Evolutionary conservation across 208 protist genomes (phyloP).

Genomic region (Leishmania guyanensis): DNA sequence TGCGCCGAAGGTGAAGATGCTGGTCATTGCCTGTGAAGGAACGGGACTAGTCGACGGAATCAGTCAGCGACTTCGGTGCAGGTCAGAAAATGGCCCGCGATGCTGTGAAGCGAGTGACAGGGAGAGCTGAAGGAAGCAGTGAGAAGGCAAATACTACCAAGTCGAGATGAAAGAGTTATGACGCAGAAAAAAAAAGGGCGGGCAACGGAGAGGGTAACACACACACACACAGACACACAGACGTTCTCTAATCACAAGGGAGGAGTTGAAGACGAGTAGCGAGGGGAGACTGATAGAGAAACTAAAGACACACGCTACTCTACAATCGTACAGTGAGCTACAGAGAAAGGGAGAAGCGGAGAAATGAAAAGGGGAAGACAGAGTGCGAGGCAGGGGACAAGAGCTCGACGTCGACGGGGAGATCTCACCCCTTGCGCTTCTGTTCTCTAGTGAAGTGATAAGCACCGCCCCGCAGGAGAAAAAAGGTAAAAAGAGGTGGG

Average conservation of each 20-base stretch:
- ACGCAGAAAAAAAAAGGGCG: neutral
- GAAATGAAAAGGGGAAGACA: neutral
- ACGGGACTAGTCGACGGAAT: neutral
- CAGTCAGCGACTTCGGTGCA: neutral
- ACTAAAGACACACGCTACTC: no score
- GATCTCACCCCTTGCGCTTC: neutral
- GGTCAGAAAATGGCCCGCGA: neutral
- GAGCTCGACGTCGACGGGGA: neutral
- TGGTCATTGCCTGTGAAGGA: slow-evolving; percentile 47
- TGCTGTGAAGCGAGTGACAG: neutral
- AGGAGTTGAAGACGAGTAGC: neutral
- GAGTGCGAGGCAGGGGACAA: neutral
- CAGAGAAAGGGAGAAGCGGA: neutral
- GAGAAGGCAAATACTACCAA: neutral
- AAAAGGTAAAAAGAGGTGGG: neutral
- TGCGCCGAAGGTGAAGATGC: slow-evolving; percentile 77
- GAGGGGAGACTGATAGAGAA: neutral
- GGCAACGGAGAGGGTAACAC: neutral
- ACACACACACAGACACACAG: neutral
- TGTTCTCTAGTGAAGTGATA: neutral
- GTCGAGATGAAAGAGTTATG: neutral
- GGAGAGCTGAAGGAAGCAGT: neutral
- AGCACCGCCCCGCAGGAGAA: neutral
- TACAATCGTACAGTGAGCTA: neutral
- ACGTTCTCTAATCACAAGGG: neutral